A percentile compares a stretch with the other conserved stretches of the same genome.
Conservation (phyloP, 352 stramenopile genomes). For the Phytophthora cactorum region DNA sequence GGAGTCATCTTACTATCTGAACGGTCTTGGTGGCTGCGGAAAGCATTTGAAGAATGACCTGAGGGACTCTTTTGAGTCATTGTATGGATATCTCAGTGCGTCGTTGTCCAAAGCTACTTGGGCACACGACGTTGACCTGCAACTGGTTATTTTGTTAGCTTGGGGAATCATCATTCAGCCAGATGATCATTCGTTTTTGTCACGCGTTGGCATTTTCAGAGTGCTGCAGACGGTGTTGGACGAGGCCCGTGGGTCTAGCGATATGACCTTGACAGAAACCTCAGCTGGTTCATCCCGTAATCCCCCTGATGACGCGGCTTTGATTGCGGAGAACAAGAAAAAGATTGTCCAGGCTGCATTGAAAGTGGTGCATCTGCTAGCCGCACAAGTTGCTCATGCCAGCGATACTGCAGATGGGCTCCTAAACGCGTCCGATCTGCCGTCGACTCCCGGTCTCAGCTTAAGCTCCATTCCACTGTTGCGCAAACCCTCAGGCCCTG, state of each 20-base stretch:
- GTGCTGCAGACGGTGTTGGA: conserved; percentile 91
- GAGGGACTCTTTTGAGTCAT: conserved; percentile 81
- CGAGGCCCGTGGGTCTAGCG: conserved; percentile 71
- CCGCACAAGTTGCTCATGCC: conserved; percentile 86
- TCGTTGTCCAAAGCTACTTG: conserved; percentile 86
- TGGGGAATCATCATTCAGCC: conserved; percentile 91
- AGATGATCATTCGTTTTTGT: conserved; percentile 91
- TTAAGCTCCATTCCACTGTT: conserved; percentile 79
- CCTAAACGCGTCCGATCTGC: conserved; percentile 57
- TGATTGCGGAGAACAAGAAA: conserved; percentile 60
- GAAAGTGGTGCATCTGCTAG: conserved; percentile 88
- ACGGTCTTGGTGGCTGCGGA: conserved; percentile 78
- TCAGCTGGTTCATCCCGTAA: conserved; percentile 18
- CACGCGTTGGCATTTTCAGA: conserved; percentile 88
- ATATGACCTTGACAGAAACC: conserved; percentile 39
- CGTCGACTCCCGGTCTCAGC: conserved; percentile 48
- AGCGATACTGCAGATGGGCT: conserved; percentile 71
- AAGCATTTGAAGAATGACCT: conserved; percentile 82
- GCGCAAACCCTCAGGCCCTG: conserved; percentile 83
- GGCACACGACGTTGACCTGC: conserved; percentile 79
- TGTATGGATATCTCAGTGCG: conserved; percentile 82
- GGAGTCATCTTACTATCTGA: conserved; percentile 71
- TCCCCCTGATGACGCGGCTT: conserved; percentile 46
- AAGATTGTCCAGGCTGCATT: conserved; percentile 88
- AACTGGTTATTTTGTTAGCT: conserved; percentile 82